Evolutionary conservation across 345 rosid species (phyloP).

Genomic region (Orychophragmus violaceus): DNA sequence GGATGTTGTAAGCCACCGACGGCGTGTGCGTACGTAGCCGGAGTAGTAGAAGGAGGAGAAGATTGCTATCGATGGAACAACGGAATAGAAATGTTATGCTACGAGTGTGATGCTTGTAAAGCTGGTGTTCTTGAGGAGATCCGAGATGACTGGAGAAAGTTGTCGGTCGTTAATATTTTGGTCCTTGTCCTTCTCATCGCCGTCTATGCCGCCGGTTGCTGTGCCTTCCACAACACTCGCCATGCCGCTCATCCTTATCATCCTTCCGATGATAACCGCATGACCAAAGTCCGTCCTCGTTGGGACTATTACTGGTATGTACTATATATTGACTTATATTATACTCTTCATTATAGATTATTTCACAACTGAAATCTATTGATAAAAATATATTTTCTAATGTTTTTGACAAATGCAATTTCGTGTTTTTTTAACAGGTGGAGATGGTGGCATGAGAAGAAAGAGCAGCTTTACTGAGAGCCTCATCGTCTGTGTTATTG

Average conservation of each 20-base stretch:
- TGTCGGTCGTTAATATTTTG: conserved; percentile 63
- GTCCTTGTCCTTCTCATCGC: conserved; percentile 67
- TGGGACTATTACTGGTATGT: conserved; percentile 73
- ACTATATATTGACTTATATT: conserved; percentile 7
- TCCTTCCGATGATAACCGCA: conserved; percentile 56
- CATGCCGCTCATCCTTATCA: conserved; percentile 60
- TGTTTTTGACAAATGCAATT: background rate
- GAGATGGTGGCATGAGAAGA: conserved; percentile 77
- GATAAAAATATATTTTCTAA: background rate
- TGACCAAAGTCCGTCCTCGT: conserved; percentile 73
- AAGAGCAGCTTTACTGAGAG: conserved; percentile 57
- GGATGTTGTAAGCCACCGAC: conserved; percentile 99
- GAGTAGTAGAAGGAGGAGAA: conserved; percentile 42
- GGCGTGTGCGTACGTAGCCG: conserved; percentile 58
- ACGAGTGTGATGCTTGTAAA: conserved; percentile 93
- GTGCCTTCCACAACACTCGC: conserved; percentile 74
- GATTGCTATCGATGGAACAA: conserved; percentile 89
- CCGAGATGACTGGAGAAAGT: conserved; percentile 75
- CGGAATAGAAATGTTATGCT: conserved; percentile 50
- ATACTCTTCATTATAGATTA: background rate
- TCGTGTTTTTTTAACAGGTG: conserved; percentile 44
- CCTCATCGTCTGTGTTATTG: background rate
- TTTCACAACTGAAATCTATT: background rate
- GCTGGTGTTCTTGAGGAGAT: conserved; percentile 85
- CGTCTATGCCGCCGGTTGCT: conserved; percentile 68